A percentile compares a stretch with the other conserved stretches of the same genome.
These are phyloP conservation scores for Trichoderma sp. DNA, from an alignment of 2,329 filamentous ascomycete species.

Conservation along the genomic window DNA sequence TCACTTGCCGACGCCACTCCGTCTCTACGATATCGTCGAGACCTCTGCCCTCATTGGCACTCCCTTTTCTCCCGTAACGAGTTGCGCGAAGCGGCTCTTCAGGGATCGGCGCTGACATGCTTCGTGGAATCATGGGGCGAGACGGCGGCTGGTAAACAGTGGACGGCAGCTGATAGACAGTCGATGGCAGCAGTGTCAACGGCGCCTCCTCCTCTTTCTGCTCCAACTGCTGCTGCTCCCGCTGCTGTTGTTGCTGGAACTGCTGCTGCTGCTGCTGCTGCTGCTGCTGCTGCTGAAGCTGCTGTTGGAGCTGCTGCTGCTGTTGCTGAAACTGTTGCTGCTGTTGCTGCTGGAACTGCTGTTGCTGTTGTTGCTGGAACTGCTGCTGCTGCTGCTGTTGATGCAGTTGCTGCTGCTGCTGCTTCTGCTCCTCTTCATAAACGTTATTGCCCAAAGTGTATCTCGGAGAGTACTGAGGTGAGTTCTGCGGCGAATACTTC, in stretches of 20 bases:
- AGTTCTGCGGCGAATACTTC: conserved; percentile 45
- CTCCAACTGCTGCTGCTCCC: neutral
- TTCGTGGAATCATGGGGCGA: conserved; percentile 55
- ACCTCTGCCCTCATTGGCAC: conserved; percentile 45
- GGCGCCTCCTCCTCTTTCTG: conserved; percentile 31
- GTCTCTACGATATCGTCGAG: conserved; percentile 52
- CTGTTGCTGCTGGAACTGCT: conserved; percentile 18
- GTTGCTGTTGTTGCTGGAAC: conserved; percentile 31
- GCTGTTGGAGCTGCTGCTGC: conserved; percentile 29
- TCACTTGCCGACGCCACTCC: conserved; percentile 52
- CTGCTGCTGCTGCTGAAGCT: no score
- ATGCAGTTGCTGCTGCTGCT: neutral
- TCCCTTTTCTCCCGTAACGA: conserved; percentile 43
- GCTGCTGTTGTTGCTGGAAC: conserved; percentile 31
- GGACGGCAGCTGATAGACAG: conserved; percentile 62
- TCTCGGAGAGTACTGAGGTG: conserved; percentile 30
- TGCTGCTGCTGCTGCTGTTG: neutral
- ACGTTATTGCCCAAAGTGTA: conserved; percentile 40
- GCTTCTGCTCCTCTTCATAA: conserved; percentile 3
- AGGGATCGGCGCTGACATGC: conserved; percentile 62
- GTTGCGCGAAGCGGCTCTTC: conserved; percentile 40
- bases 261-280: conserved; percentile 23
- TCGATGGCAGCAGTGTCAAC: conserved; percentile 59
- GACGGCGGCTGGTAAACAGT: conserved; percentile 62
- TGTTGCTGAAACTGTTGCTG: neutral